Evolutionary conservation across 768 basidiomycete genomes (phyloP).

Genomic region (Cubamyces sp.): DNA sequence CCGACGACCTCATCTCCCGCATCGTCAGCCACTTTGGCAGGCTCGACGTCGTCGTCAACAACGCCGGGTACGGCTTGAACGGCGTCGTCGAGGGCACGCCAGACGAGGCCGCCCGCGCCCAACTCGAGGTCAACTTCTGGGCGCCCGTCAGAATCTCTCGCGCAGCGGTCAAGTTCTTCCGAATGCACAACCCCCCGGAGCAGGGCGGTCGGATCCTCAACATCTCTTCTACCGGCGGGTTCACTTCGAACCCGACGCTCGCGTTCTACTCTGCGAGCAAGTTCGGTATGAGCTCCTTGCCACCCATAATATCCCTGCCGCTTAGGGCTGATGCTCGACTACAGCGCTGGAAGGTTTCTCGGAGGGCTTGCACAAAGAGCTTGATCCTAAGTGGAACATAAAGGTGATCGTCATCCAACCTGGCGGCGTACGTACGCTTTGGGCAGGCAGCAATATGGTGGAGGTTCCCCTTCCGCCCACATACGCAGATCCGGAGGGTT

Average conservation of each 20-base stretch:
- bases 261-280: slow-evolving; percentile 41
- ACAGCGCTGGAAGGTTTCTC: slow-evolving; percentile 30
- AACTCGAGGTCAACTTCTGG: slow-evolving; percentile 51
- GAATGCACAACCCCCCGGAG: slow-evolving; percentile 26
- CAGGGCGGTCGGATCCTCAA: slow-evolving; percentile 36
- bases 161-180: slow-evolving; percentile 24
- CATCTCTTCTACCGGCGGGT: slow-evolving; percentile 39
- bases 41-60: slow-evolving; percentile 39
- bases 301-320: not conserved
- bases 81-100: slow-evolving; percentile 43
- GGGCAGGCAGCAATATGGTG: slow-evolving; percentile 16
- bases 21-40: slow-evolving; percentile 31
- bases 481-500: not conserved
- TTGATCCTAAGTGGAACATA: slow-evolving; percentile 30
- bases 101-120: slow-evolving; percentile 38
- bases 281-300: slow-evolving; percentile 37
- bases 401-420: slow-evolving; percentile 24
- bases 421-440: slow-evolving; percentile 30
- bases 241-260: slow-evolving; percentile 36
- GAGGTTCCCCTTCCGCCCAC: slow-evolving; percentile 7
- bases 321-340: not conserved
- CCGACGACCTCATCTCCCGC: slow-evolving; percentile 19
- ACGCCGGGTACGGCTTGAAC: slow-evolving; percentile 30
- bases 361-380: slow-evolving; percentile 28
- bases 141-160: slow-evolving; percentile 43